Percentiles rank a stretch among this genome's conserved stretches.
phyloP scores from a whole-genome alignment of 2,329 filamentous ascomycete genomes.

The Ascochyta rabiei region DNA sequence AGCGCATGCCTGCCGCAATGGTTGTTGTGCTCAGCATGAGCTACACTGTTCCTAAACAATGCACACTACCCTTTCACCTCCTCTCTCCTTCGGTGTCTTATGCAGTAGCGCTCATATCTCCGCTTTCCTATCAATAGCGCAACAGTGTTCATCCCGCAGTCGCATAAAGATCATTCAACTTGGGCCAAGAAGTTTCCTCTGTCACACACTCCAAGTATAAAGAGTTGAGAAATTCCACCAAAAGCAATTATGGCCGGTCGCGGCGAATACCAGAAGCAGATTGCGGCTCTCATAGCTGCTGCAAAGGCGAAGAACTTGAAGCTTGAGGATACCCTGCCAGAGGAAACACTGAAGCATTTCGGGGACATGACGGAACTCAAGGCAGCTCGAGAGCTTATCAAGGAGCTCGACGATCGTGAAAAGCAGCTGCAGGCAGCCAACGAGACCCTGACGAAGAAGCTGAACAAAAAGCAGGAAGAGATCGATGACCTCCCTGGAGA shows the following conservation, averaged over 20 bases:
- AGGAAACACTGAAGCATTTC: slow-evolving; percentile 19
- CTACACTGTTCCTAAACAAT: neutral
- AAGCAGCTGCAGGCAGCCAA: slow-evolving; percentile 15
- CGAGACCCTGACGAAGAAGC: slow-evolving; percentile 4
- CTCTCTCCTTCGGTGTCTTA: neutral
- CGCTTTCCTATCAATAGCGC: neutral
- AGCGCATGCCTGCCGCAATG: neutral
- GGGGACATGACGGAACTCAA: slow-evolving; percentile 19
- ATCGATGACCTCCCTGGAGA: slow-evolving; percentile 22
- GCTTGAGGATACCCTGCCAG: slow-evolving; percentile 23
- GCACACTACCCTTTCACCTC: neutral
- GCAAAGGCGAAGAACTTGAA: slow-evolving; percentile 20
- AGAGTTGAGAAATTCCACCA: neutral
- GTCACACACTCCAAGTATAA: neutral
- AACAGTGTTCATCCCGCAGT: neutral
- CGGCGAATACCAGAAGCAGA: slow-evolving; percentile 22
- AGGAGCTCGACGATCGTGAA: slow-evolving; percentile 21
- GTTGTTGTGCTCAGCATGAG: neutral
- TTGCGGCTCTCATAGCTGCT: slow-evolving; percentile 18
- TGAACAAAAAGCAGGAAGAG: slow-evolving; percentile 23
- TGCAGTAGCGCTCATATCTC: neutral
- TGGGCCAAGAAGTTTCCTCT: neutral
- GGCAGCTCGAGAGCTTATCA: slow-evolving; percentile 22
- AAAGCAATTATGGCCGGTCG: slow-evolving; percentile 16
- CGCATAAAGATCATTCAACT: neutral